These are phyloP conservation scores for Penicillium sp. DNA, from an alignment of 2,329 filamentous ascomycete species.

Conservation along the genomic window DNA sequence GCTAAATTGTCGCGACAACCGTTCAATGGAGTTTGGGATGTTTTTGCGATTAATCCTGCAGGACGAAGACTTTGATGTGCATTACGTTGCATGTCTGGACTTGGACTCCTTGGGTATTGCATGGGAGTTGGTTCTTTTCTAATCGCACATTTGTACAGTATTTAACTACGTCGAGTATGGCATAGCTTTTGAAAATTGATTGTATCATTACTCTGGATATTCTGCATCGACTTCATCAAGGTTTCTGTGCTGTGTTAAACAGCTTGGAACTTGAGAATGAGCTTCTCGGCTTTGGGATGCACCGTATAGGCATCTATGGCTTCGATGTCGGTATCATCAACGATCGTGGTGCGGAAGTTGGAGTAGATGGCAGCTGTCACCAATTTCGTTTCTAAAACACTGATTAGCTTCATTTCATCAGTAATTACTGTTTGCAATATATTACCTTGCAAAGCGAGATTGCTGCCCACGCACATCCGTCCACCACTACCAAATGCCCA, in stretches of 20 bases:
- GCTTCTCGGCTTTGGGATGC: conserved; percentile 57
- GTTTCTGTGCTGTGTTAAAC: conserved; percentile 8
- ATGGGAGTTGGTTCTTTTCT: conserved; percentile 20
- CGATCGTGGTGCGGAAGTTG: conserved; percentile 61
- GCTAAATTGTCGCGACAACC: conserved; percentile 23
- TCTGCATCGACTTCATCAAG: not conserved
- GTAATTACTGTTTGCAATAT: not conserved
- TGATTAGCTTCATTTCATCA: not conserved
- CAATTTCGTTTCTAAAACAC: conserved; percentile 66
- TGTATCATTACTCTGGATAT: conserved; percentile 13
- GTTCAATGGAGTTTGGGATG: conserved; percentile 20
- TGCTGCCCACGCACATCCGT: conserved; percentile 52
- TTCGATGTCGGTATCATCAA: conserved; percentile 65
- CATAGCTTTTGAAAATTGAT: conserved; percentile 20
- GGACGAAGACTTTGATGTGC: not conserved
- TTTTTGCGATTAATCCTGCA: conserved; percentile 10
- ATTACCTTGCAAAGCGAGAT: conserved; percentile 49
- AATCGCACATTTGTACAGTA: conserved; percentile 29
- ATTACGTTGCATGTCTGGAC: not conserved
- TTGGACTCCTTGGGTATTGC: not conserved
- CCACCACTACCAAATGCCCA: conserved; percentile 54
- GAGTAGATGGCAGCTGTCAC: conserved; percentile 69
- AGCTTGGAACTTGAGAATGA: conserved; percentile 58
- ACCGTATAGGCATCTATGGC: conserved; percentile 66
- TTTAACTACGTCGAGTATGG: conserved; percentile 21